These are phyloP conservation scores for Pythium apleroticum DNA, from an alignment of 352 stramenopile genomes.

Conservation along the genomic window DNA sequence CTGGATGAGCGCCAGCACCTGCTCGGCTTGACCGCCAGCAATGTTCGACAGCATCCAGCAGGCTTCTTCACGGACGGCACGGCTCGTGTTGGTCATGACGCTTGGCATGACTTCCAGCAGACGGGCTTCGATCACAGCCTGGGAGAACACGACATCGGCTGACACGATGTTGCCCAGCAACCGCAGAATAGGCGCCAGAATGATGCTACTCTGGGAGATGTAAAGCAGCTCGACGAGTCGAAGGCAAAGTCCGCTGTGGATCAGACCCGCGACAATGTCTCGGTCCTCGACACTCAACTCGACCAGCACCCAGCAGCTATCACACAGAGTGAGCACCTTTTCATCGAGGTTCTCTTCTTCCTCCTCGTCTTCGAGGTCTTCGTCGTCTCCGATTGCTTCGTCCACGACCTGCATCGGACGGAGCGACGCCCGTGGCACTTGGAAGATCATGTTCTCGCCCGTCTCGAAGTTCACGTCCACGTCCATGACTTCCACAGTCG, in stretches of 20 bases:
- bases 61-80: slow-evolving; percentile 77
- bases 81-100: slow-evolving; percentile 80
- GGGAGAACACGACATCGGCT: slow-evolving; percentile 68
- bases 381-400: slow-evolving; percentile 75
- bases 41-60: slow-evolving; percentile 90
- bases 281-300: slow-evolving; percentile 80
- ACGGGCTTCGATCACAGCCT: slow-evolving; percentile 77
- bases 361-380: slow-evolving; percentile 66
- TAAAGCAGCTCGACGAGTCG: slow-evolving; percentile 81
- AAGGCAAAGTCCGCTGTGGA: slow-evolving; percentile 58
- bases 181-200: slow-evolving; percentile 72
- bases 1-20: slow-evolving; percentile 77
- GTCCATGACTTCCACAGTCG: slow-evolving; percentile 80
- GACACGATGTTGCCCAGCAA: slow-evolving; percentile 85
- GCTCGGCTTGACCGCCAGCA: slow-evolving; percentile 66
- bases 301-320: slow-evolving; percentile 83
- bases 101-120: slow-evolving; percentile 80
- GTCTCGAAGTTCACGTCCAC: slow-evolving; percentile 89
- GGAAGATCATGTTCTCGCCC: slow-evolving; percentile 81
- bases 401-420: slow-evolving; percentile 81
- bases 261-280: slow-evolving; percentile 60
- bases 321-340: slow-evolving; percentile 83
- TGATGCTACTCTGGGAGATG: slow-evolving; percentile 83
- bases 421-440: slow-evolving; percentile 56
- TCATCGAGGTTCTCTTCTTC: slow-evolving; percentile 76